Percentiles rank a stretch among this genome's conserved stretches.
These are phyloP conservation scores for Symmetrospora coprosmae DNA, from an alignment of 768 basidiomycete species.

Conservation along the genomic window DNA sequence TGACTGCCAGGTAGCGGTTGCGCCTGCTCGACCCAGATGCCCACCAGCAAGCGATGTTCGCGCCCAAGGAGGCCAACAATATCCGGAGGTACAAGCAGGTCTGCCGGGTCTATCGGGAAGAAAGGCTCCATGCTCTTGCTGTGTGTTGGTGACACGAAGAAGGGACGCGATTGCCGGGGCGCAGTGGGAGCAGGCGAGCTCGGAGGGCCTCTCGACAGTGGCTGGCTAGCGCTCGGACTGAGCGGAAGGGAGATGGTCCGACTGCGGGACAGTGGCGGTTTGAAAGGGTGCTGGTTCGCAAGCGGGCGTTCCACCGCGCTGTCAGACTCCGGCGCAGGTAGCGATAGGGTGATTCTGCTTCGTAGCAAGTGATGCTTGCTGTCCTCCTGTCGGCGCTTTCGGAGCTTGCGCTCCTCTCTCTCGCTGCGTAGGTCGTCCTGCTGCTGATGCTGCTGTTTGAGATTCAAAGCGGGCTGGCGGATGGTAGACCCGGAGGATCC, in stretches of 20 bases:
- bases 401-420: background rate
- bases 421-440: too few relatives aligned
- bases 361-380: background rate
- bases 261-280: background rate
- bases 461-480: background rate
- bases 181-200: background rate
- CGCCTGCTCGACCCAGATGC: constrained; percentile 1
- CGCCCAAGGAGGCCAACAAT: background rate
- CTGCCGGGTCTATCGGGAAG: background rate
- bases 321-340: background rate
- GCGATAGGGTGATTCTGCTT: background rate
- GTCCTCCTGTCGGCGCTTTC: background rate
- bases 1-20: too few relatives aligned
- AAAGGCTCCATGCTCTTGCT: constrained; percentile 16
- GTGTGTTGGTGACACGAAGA: background rate
- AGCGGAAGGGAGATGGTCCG: constrained; percentile 7
- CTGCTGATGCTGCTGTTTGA: too few relatives aligned
- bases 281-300: too few relatives aligned
- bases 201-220: too few relatives aligned
- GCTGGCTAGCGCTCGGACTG: background rate
- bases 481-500: constrained; percentile 5
- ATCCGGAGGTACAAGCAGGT: background rate
- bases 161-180: background rate
- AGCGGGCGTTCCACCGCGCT: background rate
- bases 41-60: background rate